Conservation (phyloP, 2,329 filamentous ascomycete genomes). For the Colletotrichum shisoi region DNA sequence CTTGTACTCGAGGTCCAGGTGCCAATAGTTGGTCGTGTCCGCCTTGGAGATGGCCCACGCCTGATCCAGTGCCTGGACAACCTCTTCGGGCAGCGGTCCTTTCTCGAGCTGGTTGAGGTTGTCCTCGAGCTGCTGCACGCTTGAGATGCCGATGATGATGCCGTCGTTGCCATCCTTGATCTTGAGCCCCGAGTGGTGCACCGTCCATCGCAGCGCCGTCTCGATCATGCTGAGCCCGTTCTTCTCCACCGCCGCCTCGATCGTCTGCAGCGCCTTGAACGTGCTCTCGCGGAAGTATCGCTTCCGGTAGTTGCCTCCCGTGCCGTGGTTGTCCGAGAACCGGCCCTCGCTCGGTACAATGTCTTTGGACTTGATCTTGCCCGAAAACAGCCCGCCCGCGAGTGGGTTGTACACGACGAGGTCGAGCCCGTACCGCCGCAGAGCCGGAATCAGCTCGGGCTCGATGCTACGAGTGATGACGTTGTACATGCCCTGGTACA, state of each 20-base stretch:
- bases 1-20: slow-evolving; percentile 69
- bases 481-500: slow-evolving; percentile 92
- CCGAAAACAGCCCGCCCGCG: slow-evolving; percentile 80
- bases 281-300: slow-evolving; percentile 76
- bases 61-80: slow-evolving; percentile 76
- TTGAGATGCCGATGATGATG: slow-evolving; percentile 67
- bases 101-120: slow-evolving; percentile 68
- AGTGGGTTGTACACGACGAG: slow-evolving; percentile 85
- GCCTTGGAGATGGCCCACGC: slow-evolving; percentile 77
- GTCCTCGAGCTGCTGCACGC: slow-evolving; percentile 63
- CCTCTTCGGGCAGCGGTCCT: slow-evolving; percentile 78
- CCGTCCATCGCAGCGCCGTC: slow-evolving; percentile 75
- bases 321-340: slow-evolving; percentile 65
- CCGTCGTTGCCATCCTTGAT: slow-evolving; percentile 64
- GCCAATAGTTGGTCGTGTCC: slow-evolving; percentile 63
- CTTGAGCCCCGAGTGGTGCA: slow-evolving; percentile 72
- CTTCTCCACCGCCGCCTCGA: slow-evolving; percentile 73
- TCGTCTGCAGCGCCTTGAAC: slow-evolving; percentile 69
- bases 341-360: slow-evolving; percentile 70
- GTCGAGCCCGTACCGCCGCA: slow-evolving; percentile 77
- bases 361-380: slow-evolving; percentile 76
- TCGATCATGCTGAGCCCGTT: slow-evolving; percentile 75
- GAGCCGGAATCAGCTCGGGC: slow-evolving; percentile 75
- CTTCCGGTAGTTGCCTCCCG: slow-evolving; percentile 66
- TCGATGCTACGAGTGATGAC: slow-evolving; percentile 79